Base-by-base conservation (phyloP, 306 rosid genomes). In the Hippophae rhamnoides region DNA sequence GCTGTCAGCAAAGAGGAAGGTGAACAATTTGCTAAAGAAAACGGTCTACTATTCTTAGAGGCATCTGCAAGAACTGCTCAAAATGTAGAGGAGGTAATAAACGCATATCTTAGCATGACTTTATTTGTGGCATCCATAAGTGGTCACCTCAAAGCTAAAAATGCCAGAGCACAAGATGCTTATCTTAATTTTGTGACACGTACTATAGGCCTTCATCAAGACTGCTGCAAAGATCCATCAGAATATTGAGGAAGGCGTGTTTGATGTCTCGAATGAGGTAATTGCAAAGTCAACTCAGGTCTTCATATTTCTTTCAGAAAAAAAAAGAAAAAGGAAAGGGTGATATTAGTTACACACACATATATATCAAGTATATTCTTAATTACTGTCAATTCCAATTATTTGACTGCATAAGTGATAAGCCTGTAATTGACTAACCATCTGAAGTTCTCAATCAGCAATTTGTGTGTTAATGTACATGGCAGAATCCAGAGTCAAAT, bases 1-100 rank as follows among this genome's bases (percentile, higher is more conserved):
- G 96, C 96, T 12, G 96, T 90, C 61, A 87, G 96, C 80, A 90
- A 79, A 66, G 96, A 90, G 82, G 98, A 90, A 70, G 98, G 98
- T 7, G 96, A 90, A 66, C 96, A 87, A 70, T 90, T 90, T 74
- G 96, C 98, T 0, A 90, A 74, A 77, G 98, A 90, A 81, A 83
- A 90, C 63, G 98, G 98, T 55, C 95, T 90, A 77, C 54, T 90
- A 58, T 90, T 87, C 82, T 70, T 90, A 76, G 98, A 90, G 79
- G 96, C 95, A 72, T 90, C 98, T 64, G 98, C 98, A 48, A 83
- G 94, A 77, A 87, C 98, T 8, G 96, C 95, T 58, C 98, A 85
- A 78, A 81, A 87, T 66, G 98, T 87, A 2, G 98, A 90, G 74
- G 98, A 90, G 98, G 98, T 31, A 31, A 31, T 87, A 60, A 78